Base-by-base conservation (phyloP, 129 eudicot species). In the Gnaphalium uliginosum region DNA sequence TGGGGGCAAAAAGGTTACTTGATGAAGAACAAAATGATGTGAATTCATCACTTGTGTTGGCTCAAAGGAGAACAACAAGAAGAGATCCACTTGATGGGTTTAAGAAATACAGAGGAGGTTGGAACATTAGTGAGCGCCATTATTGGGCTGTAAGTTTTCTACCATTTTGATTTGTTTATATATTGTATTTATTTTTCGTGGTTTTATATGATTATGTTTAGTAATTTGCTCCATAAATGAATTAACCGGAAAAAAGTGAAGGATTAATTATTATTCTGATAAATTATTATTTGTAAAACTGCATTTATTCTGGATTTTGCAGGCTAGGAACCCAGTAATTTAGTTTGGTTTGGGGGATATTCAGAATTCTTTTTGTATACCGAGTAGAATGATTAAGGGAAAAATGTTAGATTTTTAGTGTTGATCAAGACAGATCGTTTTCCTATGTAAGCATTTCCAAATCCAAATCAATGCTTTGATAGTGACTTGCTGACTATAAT, bases 61-160 rank as follows among this genome's bases (percentile, higher is more conserved):
- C 97, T 80, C 84, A 86, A 17, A 61, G 65, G 54, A 86, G 97
- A 76, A 89, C 97, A 37, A 41, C 85, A 30, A 89, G 97, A 69
- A 87, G 57, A 84, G 97, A 92, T 72, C 97, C 93, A 54, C 88
- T 92, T 2, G 43, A 89, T 81, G 83, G 56, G 71, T 85, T 92
- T 64, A 82, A 85, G 22, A 85, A 68, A 51, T 92, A 89, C 65
- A 76, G 74, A 14, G 96, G 97, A 39, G 97, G 97, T 4, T 92
- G 91, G 91, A 92, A 92, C 69, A 92, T 92, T 6, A 92, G 96
- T 66, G 88, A 92, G 56, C 71, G 69, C 70, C 96, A 85, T 84
- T 92, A 92, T 85, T 92, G 96, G 97, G 93, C 91, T 83, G 97
- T 92, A 85, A 83, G 97, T 85, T 59, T 53, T 46, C 46, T 66